Base-by-base conservation (phyloP, 257 asterid genomes). In the Orobanche coerulescens region DNA sequence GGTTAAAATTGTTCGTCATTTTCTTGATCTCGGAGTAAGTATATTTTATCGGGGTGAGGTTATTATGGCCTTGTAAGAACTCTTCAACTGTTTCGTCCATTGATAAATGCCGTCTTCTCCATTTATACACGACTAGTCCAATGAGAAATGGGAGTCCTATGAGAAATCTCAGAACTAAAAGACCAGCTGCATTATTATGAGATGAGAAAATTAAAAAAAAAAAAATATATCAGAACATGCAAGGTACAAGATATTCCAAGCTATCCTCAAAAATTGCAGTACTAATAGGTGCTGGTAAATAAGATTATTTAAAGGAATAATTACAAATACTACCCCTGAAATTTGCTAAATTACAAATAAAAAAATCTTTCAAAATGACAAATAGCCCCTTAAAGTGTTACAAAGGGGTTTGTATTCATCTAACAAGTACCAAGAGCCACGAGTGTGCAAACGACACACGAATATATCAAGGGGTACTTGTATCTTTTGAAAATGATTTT, bases 21-120 rank as follows among this genome's bases (percentile, higher is more conserved):
- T 70, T 76, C 70, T 67, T 76, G 58, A 82, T 67, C 66, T 82
- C 69, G 1, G 81, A 66, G 64, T 82, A 79, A 1, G 82, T 71
- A 63, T 82, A 79, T 25, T 77, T 82, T 58, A 79, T 71, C 5
- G 82, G 85, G 0, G 79, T 65, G 31, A 73, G 76, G 71, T 73
- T 73, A 30, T 79, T 76, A 30, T 79, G 80, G 33, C 74, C 73
- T 55, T 62, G 69, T 47, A 73, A 47, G 44, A 79, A 79, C 26
- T 71, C 74, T 68, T 79, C 80, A 19, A 80, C 68, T 12, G 61
- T 66, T 28, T 74, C 78, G 15, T 74, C 80, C 74, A 75, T 51
- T 7, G 79, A 63, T 36, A 75, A 43, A 69, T 77, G 81, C 3
- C 79, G 67, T 15, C 72, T 72, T 69, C 77, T 61, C 71, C 81